A percentile compares a stretch with the other conserved stretches of the same genome.
phyloP scores from a whole-genome alignment of 108 stramenopile species.

The Nannochloropsis granulata region DNA sequence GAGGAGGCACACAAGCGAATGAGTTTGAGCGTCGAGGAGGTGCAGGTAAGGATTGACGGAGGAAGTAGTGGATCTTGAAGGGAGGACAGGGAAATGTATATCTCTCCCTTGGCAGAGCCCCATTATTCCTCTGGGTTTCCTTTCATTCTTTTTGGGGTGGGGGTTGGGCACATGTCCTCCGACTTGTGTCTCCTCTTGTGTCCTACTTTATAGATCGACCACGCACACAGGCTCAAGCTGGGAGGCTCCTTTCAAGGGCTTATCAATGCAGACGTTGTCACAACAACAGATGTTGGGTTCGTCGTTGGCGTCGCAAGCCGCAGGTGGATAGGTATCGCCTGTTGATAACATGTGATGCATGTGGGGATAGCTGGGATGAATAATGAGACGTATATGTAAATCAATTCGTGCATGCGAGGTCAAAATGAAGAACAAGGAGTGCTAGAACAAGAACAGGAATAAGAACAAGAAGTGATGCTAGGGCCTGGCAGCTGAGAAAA shows the following conservation, averaged over 20 bases:
- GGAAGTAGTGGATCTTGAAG: too few relatives aligned
- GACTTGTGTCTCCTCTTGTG: too few relatives aligned
- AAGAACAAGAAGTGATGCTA: too few relatives aligned
- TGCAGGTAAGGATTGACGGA: background rate
- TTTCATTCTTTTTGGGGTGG: too few relatives aligned
- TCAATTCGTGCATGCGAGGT: too few relatives aligned
- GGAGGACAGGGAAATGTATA: too few relatives aligned
- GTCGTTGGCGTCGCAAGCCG: background rate
- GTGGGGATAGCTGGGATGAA: background rate
- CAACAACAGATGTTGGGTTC: background rate
- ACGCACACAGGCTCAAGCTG: background rate
- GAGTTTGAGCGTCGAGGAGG: background rate
- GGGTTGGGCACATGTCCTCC: too few relatives aligned
- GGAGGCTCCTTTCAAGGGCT: background rate
- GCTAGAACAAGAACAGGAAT: too few relatives aligned
- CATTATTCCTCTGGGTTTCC: too few relatives aligned
- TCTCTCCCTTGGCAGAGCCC: too few relatives aligned
- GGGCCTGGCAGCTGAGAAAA: too few relatives aligned
- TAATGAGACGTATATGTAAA: background rate
- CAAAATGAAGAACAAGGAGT: too few relatives aligned
- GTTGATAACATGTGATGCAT: background rate
- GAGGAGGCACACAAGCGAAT: background rate
- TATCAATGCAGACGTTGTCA: background rate
- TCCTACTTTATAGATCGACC: background rate
- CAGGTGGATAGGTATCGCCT: background rate